These are phyloP conservation scores for Endothia cerciana DNA, from an alignment of 2,329 filamentous ascomycete species.

Conservation along the genomic window DNA sequence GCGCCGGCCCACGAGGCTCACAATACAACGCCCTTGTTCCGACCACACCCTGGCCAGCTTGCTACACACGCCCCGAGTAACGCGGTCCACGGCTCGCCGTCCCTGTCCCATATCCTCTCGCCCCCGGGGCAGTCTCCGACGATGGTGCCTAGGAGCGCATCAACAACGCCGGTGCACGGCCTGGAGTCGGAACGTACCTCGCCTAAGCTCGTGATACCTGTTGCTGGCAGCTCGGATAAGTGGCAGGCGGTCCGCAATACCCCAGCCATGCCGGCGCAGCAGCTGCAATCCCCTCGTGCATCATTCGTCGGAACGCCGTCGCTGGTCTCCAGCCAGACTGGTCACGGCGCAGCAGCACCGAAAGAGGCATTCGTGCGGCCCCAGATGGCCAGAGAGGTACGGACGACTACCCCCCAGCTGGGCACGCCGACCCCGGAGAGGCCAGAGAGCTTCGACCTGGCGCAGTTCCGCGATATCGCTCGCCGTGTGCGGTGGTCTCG, in stretches of 20 bases:
- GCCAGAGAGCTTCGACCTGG: slow-evolving; percentile 22
- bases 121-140: slow-evolving; percentile 18
- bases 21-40: slow-evolving; percentile 1
- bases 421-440: slow-evolving; percentile 15
- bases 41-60: background rate
- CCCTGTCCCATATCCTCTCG: slow-evolving; percentile 16
- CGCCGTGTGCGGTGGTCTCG: slow-evolving; percentile 21
- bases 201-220: slow-evolving; percentile 19
- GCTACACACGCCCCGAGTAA: background rate
- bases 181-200: slow-evolving; percentile 13
- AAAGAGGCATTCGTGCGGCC: background rate
- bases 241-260: slow-evolving; percentile 18
- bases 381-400: background rate
- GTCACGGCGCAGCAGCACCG: background rate
- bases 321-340: background rate
- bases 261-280: background rate
- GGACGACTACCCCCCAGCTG: slow-evolving; percentile 3
- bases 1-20: slow-evolving; percentile 18
- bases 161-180: slow-evolving; percentile 24
- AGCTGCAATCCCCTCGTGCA: background rate
- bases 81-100: slow-evolving; percentile 11
- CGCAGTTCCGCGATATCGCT: slow-evolving; percentile 18
- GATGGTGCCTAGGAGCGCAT: slow-evolving; percentile 24
- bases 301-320: background rate
- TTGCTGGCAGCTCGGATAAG: background rate